Evolutionary conservation across 768 basidiomycete genomes (phyloP), one percentile per base, ranked within the genome.

Genomic region (Bullera alba): DNA sequence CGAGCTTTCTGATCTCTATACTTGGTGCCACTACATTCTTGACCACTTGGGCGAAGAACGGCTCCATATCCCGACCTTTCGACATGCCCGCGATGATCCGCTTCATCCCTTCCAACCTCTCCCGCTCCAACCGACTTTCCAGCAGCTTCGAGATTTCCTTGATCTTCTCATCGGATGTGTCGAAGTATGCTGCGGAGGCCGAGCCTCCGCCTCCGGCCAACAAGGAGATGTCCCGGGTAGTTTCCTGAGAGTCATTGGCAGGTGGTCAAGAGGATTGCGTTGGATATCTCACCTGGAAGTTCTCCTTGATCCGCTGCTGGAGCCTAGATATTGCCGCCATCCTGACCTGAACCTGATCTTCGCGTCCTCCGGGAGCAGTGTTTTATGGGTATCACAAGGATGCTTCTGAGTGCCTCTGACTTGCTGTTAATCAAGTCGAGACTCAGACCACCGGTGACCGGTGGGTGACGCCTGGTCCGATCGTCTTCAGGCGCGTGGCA

Each of bases 21-120:
- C 88, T 87, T 48, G 83, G 81, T 2, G 90, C 87, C 1, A 89
- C 89, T 34, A 97, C 93, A 62, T 92, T 92, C 77, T 92, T 96
- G 63, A 96, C 91, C 23, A 99, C 95, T 66, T 87, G 86, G 4
- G 95, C 87, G 65, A 97, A 97, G 79, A 90, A 92, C 54, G 84
- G 81, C 22, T 91, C 85, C 57, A 95, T 87, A 58, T 89, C 85
- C 47, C 87, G 83, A 42, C 84, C 84, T 76, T 93, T 92, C 32
- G 87, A 90, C 48, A 93, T 92, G 72, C 95, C 92, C 37, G 91
- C 93, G 51, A 97, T 81, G 45, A 99, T 79, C 54, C 89, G 77
- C 74, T 93, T 95, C 84, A 99, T 85, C 3, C 90, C 93, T 57
- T 97, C 91, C 44, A 93, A 74, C 65, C 91, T 87, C 67, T 97